Conservation (phyloP, 2,329 filamentous ascomycete genomes). For the Fusarium palustre region DNA sequence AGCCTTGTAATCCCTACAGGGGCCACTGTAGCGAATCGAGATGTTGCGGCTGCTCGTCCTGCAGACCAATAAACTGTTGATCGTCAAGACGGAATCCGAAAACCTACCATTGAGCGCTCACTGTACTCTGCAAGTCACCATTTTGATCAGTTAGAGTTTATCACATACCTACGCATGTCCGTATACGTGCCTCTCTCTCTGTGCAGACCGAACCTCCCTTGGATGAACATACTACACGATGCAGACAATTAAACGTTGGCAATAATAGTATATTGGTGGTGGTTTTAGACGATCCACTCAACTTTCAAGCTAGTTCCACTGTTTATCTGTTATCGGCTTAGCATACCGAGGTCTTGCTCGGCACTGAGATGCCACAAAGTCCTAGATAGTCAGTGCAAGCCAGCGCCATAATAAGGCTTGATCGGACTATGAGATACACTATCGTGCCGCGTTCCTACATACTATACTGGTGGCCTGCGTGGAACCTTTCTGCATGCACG, state of each 20-base stretch:
- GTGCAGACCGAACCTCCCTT: neutral
- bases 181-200: neutral
- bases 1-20: constrained; percentile 21
- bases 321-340: neutral
- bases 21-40: neutral
- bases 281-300: neutral
- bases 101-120: neutral
- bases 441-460: constrained; percentile 8
- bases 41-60: neutral
- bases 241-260: neutral
- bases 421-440: neutral
- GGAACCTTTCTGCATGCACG: neutral
- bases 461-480: constrained; percentile 4
- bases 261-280: neutral
- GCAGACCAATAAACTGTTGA: constrained; percentile 1
- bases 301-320: neutral
- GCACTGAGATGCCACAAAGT: constrained; percentile 1
- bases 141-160: constrained; percentile 3
- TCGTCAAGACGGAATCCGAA: constrained; percentile 1
- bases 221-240: neutral
- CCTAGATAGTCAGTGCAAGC: neutral
- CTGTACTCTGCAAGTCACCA: neutral
- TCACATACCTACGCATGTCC: no score
- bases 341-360: constrained; percentile 20
- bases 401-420: neutral